Conservation (phyloP, 2,329 filamentous ascomycete genomes). For the Sordariomycetes sp. region DNA sequence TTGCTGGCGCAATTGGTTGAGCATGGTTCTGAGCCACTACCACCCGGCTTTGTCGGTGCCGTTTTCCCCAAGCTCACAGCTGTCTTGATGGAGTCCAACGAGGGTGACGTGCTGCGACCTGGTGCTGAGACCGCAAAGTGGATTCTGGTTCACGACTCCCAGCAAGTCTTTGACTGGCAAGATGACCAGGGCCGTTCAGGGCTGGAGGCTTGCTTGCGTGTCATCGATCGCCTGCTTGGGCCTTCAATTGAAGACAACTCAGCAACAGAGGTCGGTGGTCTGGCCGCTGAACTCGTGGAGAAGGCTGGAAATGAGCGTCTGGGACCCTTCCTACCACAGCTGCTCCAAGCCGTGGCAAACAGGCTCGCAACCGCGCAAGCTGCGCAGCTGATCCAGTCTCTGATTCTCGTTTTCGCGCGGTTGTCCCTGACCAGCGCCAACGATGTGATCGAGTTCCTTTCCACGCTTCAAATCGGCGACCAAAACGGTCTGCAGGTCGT, state of each 20-base stretch:
- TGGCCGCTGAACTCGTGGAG: constrained; percentile 91
- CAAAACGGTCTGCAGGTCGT: constrained; percentile 83
- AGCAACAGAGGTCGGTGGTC: constrained; percentile 88
- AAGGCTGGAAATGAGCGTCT: constrained; percentile 87
- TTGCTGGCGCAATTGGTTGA: constrained; percentile 73
- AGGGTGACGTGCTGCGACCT: constrained; percentile 80
- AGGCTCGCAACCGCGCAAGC: constrained; percentile 75
- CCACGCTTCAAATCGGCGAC: constrained; percentile 70
- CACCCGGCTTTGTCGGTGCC: constrained; percentile 74
- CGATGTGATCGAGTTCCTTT: constrained; percentile 88
- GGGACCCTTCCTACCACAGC: constrained; percentile 80
- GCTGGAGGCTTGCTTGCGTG: constrained; percentile 79
- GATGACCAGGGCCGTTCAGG: constrained; percentile 74
- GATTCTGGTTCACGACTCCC: constrained; percentile 80
- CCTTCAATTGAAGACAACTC: constrained; percentile 83
- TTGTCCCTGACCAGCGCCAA: constrained; percentile 75
- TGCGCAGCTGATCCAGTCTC: constrained; percentile 85
- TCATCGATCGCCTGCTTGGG: constrained; percentile 84
- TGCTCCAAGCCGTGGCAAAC: constrained; percentile 80
- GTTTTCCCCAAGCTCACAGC: constrained; percentile 81
- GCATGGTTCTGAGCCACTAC: constrained; percentile 76
- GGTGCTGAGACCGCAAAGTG: constrained; percentile 81
- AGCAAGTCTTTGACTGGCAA: constrained; percentile 82
- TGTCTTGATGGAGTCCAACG: constrained; percentile 72
- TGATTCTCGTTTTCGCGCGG: constrained; percentile 91